phyloP scores from a whole-genome alignment of 75 land plant genomes.

The Sequoiadendron giganteum region DNA sequence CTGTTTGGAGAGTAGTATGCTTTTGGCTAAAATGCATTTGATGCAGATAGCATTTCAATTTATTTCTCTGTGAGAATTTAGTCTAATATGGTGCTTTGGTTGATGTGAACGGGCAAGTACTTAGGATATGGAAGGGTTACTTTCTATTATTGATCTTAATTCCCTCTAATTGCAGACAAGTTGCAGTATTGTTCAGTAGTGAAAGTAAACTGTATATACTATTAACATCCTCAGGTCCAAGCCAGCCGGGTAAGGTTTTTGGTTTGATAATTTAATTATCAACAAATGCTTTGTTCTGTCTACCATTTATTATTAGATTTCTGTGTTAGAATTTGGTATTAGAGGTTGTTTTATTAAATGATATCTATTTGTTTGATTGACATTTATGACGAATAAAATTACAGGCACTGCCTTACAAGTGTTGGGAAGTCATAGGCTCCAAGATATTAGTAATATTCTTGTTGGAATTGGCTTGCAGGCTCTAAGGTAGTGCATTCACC shows the following conservation, averaged over 20 bases:
- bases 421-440: slow-evolving; percentile 32
- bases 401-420: slow-evolving; percentile 19
- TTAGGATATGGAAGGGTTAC: not conserved
- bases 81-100: not conserved
- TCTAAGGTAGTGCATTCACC: slow-evolving; percentile 39
- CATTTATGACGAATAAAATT: not conserved
- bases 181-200: slow-evolving; percentile 44
- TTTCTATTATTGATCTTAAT: not conserved
- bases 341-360: not conserved
- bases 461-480: slow-evolving; percentile 56
- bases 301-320: slow-evolving; percentile 10
- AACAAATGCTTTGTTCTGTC: not conserved
- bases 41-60: not conserved
- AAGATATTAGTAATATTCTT: slow-evolving; percentile 36
- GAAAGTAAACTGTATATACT: slow-evolving; percentile 41
- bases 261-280: not conserved
- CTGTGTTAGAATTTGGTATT: too few species aligned
- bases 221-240: not conserved
- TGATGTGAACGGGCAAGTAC: not conserved
- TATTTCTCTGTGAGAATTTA: not conserved
- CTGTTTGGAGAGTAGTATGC: not conserved
- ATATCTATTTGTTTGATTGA: slow-evolving; percentile 6
- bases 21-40: not conserved
- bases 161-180: slow-evolving; percentile 32
- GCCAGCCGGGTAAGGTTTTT: not conserved